phyloP scores from a whole-genome alignment of 2,329 filamentous ascomycete species.

The Neopestalotiopsis rosae region DNA sequence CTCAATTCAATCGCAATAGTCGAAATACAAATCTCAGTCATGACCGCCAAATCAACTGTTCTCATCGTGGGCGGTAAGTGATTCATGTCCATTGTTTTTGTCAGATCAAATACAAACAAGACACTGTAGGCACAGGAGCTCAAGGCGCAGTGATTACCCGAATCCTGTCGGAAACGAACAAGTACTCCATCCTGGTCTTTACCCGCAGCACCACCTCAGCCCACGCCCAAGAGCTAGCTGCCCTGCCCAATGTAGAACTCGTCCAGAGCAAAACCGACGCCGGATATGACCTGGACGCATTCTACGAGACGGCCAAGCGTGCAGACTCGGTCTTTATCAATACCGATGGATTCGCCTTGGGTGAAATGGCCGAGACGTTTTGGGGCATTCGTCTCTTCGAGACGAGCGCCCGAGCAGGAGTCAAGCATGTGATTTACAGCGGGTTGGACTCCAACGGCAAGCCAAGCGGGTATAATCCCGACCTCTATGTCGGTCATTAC shows the following conservation, averaged over 20 bases:
- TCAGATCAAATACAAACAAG: background rate
- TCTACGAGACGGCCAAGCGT: background rate
- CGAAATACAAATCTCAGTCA: background rate
- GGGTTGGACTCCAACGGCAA: conserved; percentile 3
- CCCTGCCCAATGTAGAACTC: conserved; percentile 5
- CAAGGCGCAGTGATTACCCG: background rate
- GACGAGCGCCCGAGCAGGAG: background rate
- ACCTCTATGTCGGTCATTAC: conserved; percentile 9
- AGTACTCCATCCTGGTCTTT: background rate
- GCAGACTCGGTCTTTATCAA: conserved; percentile 3
- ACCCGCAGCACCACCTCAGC: background rate
- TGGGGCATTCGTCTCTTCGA: conserved; percentile 7
- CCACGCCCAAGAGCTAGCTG: conserved; percentile 3
- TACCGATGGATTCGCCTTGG: conserved; percentile 5
- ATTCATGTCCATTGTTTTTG: background rate
- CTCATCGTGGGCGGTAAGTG: background rate
- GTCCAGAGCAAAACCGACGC: background rate
- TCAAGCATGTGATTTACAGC: conserved; percentile 3
- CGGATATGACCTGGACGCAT: background rate
- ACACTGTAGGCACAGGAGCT: background rate
- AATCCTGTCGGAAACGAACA: background rate
- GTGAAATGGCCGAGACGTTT: background rate
- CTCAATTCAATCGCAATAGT: background rate
- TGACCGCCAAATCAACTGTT: background rate
- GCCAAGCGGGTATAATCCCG: background rate